Evolutionary conservation across 2,329 filamentous ascomycete species (phyloP).

Genomic region (Colletotrichum cereale): DNA sequence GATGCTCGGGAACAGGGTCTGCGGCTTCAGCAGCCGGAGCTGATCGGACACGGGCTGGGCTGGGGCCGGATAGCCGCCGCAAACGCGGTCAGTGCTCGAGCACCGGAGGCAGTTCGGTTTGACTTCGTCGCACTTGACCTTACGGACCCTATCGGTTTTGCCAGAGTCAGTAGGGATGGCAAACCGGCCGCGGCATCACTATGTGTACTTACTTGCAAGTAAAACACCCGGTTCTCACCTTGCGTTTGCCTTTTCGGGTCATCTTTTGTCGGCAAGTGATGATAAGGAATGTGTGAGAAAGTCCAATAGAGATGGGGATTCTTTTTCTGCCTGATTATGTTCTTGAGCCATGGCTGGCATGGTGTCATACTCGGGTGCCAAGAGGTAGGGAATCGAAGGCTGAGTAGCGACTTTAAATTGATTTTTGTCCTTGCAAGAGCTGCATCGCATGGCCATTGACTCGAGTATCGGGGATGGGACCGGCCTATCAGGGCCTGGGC

Average conservation of each 20-base stretch:
- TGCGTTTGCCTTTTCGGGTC: conserved; percentile 55
- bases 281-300: neutral
- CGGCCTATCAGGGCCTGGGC: neutral
- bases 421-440: neutral
- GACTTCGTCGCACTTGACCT: conserved; percentile 68
- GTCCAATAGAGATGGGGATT: neutral
- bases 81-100: conserved; percentile 66
- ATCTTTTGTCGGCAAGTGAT: neutral
- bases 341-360: neutral
- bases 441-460: neutral
- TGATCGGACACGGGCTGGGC: conserved; percentile 43
- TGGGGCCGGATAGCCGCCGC: conserved; percentile 63
- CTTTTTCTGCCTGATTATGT: neutral
- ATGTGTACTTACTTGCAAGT: conserved; percentile 64
- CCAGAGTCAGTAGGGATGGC: neutral
- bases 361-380: neutral
- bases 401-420: neutral
- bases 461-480: neutral
- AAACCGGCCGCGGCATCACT: neutral
- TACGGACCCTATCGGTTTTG: conserved; percentile 59
- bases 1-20: neutral
- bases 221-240: conserved; percentile 63
- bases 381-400: neutral
- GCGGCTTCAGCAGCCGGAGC: conserved; percentile 6
- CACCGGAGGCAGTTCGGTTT: conserved; percentile 66